phyloP scores from a whole-genome alignment of 1,284 basidiomycete species.

The Pterulicium gracile region DNA sequence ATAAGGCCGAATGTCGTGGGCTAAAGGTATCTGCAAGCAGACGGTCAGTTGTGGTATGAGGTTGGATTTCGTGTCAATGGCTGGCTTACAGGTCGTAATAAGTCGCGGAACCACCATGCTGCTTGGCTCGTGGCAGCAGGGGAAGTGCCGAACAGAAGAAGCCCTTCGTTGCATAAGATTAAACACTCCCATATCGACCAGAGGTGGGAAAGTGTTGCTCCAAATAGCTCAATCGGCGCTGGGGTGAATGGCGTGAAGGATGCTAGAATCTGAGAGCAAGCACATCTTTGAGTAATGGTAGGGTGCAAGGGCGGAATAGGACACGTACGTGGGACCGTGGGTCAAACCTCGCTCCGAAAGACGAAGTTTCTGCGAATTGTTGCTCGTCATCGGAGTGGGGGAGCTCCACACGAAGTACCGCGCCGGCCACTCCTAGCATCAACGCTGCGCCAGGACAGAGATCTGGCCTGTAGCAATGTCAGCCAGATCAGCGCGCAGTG shows the following conservation, averaged over 20 bases:
- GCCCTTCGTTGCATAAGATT: constrained; percentile 70
- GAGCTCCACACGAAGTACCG: constrained; percentile 61
- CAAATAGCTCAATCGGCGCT: constrained; percentile 65
- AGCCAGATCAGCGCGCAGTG: constrained; percentile 9
- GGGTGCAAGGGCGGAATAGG: constrained; percentile 3
- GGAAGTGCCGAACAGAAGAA: constrained; percentile 78
- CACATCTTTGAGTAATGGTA: constrained; percentile 4
- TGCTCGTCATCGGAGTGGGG: constrained; percentile 64
- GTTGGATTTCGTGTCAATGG: neutral
- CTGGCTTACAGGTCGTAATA: constrained; percentile 68
- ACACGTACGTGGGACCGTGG: constrained; percentile 33
- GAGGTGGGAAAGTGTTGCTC: constrained; percentile 66
- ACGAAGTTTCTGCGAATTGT: constrained; percentile 48
- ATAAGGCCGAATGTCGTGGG: constrained; percentile 85
- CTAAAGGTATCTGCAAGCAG: constrained; percentile 61
- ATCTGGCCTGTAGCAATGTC: constrained; percentile 46
- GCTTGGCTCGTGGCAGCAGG: constrained; percentile 76
- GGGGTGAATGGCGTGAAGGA: constrained; percentile 60
- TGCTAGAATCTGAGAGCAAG: constrained; percentile 55
- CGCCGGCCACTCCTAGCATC: constrained; percentile 76
- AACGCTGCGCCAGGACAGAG: constrained; percentile 51
- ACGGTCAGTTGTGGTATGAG: constrained; percentile 6
- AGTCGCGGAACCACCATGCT: constrained; percentile 85
- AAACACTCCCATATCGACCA: constrained; percentile 95
- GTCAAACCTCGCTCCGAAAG: constrained; percentile 36